Evolutionary conservation across 345 rosid genomes (phyloP), one percentile per base, ranked within the genome.

Genomic region (Passiflora organensis): DNA sequence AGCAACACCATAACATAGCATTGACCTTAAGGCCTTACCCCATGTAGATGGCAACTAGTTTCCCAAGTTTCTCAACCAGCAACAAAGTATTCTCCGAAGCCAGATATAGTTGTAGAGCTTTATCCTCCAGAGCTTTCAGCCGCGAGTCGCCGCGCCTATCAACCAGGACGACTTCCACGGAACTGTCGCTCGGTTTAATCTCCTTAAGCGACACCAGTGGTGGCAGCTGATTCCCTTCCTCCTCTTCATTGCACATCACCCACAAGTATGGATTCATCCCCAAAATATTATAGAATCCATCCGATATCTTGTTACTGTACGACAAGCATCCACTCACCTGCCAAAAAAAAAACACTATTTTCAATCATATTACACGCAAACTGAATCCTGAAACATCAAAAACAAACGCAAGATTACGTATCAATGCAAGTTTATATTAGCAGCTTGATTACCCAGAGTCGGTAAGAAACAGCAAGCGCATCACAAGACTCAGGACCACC

Each of bases 181-280:
- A 75, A 46, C 93, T 68, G 56, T 78, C 87, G 15, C 64, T 68
- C 0, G 90, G 87, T 52, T 84, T 90, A 17, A 85, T 82, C 51
- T 78, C 88, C 62, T 52, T 77, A 3, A 91, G 90, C 6, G 95
- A 72, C 75, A 77, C 43, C 68, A 91, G 74, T 53, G 93, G 65
- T 22, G 98, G 98, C 62, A 82, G 60, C 51, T 66, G 74, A 43
- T 52, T 72, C 42, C 90, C 98, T 63, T 86, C 90, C 51, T 81
- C 83, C 0, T 60, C 48, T 24, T 81, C 75, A 58, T 88, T 91
- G 82, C 98, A 85, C 93, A 84, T 88, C 28, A 79, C 65, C 98
- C 98, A 91, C n/a, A 91, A 72, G 72, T 82, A 71, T 5, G 96
- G 96, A 69, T 86, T 89, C 90, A 91, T 88, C 58, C 98, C 98